Base-by-base conservation (phyloP, 345 rosid genomes). In the Gossypium ekmanianum region DNA sequence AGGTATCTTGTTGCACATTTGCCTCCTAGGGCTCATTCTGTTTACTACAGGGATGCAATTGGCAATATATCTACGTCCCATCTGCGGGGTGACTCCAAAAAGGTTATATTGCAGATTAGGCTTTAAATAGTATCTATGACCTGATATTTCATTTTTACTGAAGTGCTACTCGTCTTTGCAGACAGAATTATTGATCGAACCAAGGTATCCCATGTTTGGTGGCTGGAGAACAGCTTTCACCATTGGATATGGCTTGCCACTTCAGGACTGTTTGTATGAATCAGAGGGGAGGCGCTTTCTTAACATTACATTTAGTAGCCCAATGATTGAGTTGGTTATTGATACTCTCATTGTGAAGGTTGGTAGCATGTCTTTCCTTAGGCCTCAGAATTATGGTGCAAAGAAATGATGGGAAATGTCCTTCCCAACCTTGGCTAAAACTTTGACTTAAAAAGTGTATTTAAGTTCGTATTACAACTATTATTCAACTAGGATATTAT, bases 201-300 rank as follows among this genome's bases (percentile, higher is more conserved):
- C 99, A 54, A 85, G 99, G 80, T 95, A 89, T 74, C 99, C 99
- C 2, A 74, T 95, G 86, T 88, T 95, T 84, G 99, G 98, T 70
- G 99, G 99, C 73, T 95, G 98, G 99, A 88, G 79, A 81, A 95
- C 98, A 24, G 86, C 94, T 47, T 95, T 95, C 80, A 95, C 99
- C 34, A 91, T 95, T 67, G 98, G 98, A 43, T 95, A 95, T 77
- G 88, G 96, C 73, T 85, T 93, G 86, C 98, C 98, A 57, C 98
- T 95, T 69, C 75, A 83, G 52, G 98, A 93, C 80, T 93, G 88
- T 73, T 77, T 95, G 80, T 91, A 91, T 74, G 82, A 85, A 68
- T 89, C 87, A 63, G 93, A 85, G 75, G 97, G 96, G 73, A 91
- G 86, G 65, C 91, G 91, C 52, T 90, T 87, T 83, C 84, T 95